Evolutionary conservation across 1,139 yeast species (phyloP).

Genomic region (Debaryomyces psychrophilus): DNA sequence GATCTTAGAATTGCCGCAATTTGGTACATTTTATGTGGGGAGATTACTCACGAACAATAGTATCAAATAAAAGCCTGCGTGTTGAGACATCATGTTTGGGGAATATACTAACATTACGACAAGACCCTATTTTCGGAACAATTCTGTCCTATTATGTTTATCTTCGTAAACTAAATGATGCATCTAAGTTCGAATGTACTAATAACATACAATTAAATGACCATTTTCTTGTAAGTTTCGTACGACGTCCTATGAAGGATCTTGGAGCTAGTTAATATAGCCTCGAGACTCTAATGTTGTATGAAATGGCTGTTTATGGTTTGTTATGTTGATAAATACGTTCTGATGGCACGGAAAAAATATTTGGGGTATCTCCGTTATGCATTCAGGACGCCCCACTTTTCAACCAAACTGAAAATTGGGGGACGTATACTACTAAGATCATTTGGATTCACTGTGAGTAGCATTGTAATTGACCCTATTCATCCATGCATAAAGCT

Average conservation of each 20-base stretch:
- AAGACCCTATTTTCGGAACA: background rate
- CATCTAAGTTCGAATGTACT: background rate
- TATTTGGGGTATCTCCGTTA: background rate
- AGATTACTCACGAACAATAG: background rate
- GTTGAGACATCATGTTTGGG: too few relatives aligned
- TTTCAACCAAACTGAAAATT: too few relatives aligned
- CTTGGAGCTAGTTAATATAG: too few relatives aligned
- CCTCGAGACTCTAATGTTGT: too few relatives aligned
- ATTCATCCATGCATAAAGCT: background rate
- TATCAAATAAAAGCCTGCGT: too few relatives aligned
- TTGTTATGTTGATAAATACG: too few relatives aligned
- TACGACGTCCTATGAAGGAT: too few relatives aligned
- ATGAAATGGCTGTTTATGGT: too few relatives aligned
- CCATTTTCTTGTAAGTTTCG: background rate
- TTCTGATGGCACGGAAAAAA: background rate
- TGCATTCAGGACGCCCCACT: background rate
- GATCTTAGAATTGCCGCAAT: conserved; percentile 2
- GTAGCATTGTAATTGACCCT: too few relatives aligned
- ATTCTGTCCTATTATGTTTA: background rate
- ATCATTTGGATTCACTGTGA: too few relatives aligned
- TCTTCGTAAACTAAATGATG: background rate
- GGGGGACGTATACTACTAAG: too few relatives aligned
- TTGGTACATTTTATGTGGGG: background rate
- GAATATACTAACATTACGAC: background rate
- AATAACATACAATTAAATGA: background rate